Evolutionary conservation across 352 stramenopile species (phyloP).

Genomic region (Phytophthora fragariaefolia): DNA sequence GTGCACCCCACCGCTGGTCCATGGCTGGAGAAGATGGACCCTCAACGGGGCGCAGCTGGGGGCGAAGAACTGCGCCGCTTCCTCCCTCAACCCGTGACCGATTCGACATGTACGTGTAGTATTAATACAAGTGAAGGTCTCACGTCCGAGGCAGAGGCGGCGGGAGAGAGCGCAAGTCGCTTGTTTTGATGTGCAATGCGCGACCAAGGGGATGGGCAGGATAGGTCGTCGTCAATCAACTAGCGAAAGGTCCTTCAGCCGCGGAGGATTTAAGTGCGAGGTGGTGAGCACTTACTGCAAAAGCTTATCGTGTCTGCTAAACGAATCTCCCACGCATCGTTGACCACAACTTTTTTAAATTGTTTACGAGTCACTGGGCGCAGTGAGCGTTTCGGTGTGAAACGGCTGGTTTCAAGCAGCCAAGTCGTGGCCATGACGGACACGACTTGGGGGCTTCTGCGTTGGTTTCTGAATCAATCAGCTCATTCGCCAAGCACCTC

Average conservation of each 20-base stretch:
- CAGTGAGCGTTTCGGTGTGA: neutral
- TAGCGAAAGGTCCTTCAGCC: constrained; percentile 17
- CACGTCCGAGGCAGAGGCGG: constrained; percentile 25
- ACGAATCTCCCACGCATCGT: no score
- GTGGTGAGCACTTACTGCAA: no score
- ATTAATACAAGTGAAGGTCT: constrained; percentile 7
- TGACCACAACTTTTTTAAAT: no score
- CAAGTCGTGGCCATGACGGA: neutral
- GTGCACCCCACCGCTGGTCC: constrained; percentile 1
- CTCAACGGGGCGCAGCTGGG: constrained; percentile 15
- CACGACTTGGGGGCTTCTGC: no score
- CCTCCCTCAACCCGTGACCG: constrained; percentile 14
- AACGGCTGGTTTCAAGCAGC: constrained; percentile 1
- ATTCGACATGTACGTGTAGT: no score
- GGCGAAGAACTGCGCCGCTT: neutral
- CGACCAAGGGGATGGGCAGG: constrained; percentile 6
- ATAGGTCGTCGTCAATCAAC: constrained; percentile 17
- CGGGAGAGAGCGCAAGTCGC: constrained; percentile 9
- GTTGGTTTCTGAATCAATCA: no score
- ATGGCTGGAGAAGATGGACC: constrained; percentile 26
- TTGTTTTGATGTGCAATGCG: constrained; percentile 19
- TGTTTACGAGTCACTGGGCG: no score
- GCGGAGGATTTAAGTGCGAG: no score
- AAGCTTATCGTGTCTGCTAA: no score
- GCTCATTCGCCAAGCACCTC: no score